Evolutionary conservation across 768 basidiomycete genomes (phyloP), one percentile per base, ranked within the genome.

Genomic region (Gautieria morchelliformis): DNA sequence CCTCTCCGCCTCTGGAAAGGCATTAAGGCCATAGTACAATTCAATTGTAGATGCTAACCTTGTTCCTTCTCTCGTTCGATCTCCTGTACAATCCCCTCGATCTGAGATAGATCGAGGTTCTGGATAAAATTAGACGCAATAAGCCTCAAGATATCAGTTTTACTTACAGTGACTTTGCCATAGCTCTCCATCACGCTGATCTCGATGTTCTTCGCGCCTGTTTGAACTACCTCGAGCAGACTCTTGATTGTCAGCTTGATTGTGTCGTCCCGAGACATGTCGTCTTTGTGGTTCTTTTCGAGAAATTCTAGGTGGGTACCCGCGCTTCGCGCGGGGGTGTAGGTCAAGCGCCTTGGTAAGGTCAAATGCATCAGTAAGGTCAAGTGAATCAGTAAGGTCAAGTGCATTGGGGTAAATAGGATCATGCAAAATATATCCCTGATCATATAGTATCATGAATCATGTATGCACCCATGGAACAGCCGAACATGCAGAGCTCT

Each of bases 171-270:
- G 55, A 95, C 83, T 73, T 93, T 89, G 59, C 91, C 90, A 68
- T 92, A 97, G 60, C 85, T 81, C 67, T 96, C 93, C 91, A 98
- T 94, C 46, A 97, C 90, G 60, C 89, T 93, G 64, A 99, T 92
- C 70, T 99, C 96, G 61, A 99, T 98, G 71, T 99, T 99, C 77
- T 98, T 98, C 5, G 96, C 96, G n/a, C 96, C 96, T 1, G 96
- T 97, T 73, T 98, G 96, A 8, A 99, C 96, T 39, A 99, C 94
- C 70, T 99, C 96, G 22, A 99, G 76, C 64, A 99, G 75, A 68
- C 87, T 89, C 76, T 97, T 98, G 61, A 99, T 82, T 0, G 96
- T 93, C 49, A 99, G 74, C 70, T 96, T 96, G 70, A 99, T 89
- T 52, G 87, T 85, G 59, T 96, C 93, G 51, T 93, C 93, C 59